phyloP scores from a whole-genome alignment of 148 eudicot genomes.

The Limonium bicolor region DNA sequence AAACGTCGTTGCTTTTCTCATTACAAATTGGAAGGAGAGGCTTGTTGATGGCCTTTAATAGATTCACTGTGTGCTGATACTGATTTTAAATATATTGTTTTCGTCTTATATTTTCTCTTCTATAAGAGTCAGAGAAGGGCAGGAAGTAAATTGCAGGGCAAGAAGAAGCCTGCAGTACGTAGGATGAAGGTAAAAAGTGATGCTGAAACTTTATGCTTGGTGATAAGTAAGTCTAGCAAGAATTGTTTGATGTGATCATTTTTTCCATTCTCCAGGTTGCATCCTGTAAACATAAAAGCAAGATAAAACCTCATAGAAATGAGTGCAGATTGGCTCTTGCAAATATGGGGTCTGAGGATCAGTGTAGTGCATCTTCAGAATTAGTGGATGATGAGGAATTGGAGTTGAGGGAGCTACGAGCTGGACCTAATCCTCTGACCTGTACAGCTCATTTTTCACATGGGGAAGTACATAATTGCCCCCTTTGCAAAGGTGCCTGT shows the following conservation, averaged over 20 bases:
- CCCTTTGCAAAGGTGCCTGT: slow-evolving; percentile 86
- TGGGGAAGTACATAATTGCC: slow-evolving; percentile 52
- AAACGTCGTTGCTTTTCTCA: no score
- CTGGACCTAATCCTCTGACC: slow-evolving; percentile 49
- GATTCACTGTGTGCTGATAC: not conserved
- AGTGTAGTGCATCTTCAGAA: slow-evolving; percentile 20
- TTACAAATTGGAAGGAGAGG: no score
- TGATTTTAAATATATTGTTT: not conserved
- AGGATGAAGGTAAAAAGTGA: slow-evolving; percentile 61
- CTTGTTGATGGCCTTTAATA: no score
- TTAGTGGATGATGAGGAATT: slow-evolving; percentile 89
- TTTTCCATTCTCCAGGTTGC: slow-evolving; percentile 26
- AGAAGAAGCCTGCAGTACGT: slow-evolving; percentile 28
- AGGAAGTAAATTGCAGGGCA: slow-evolving; percentile 28
- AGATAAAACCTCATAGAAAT: slow-evolving; percentile 29
- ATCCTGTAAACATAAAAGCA: slow-evolving; percentile 18
- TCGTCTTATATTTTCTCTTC: not conserved
- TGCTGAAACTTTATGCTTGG: no score
- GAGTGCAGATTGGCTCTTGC: slow-evolving; percentile 65
- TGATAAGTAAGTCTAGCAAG: no score
- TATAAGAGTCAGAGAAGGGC: slow-evolving; percentile 29
- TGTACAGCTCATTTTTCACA: slow-evolving; percentile 61
- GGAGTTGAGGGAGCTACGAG: slow-evolving; percentile 64
- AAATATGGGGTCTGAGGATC: slow-evolving; percentile 23
- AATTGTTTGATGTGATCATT: no score